Evolutionary conservation across 2,329 filamentous ascomycete genomes (phyloP).

Genomic region (Aspergillus transmontanensis): DNA sequence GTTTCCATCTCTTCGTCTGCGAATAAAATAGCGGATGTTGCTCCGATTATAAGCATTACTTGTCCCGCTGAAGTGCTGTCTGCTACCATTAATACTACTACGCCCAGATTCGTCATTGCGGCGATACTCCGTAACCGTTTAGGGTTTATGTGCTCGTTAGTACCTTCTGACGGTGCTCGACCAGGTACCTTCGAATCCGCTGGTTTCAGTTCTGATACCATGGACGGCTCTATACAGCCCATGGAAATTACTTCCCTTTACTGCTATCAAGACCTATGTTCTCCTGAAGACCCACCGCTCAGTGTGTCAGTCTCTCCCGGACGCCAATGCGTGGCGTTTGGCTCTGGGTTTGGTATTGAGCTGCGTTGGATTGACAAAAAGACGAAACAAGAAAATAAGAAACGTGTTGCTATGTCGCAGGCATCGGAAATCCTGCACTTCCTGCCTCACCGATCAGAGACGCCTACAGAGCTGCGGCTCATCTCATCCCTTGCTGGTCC

Average conservation of each 20-base stretch:
- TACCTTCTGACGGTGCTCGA: not conserved
- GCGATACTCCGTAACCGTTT: slow-evolving; percentile 62
- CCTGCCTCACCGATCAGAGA: slow-evolving; percentile 55
- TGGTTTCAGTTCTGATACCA: not conserved
- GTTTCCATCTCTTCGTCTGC: slow-evolving; percentile 21
- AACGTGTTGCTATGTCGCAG: slow-evolving; percentile 45
- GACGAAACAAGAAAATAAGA: slow-evolving; percentile 42
- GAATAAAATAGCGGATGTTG: slow-evolving; percentile 36
- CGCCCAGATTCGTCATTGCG: slow-evolving; percentile 57
- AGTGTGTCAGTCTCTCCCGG: slow-evolving; percentile 68
- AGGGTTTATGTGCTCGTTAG: slow-evolving; percentile 63
- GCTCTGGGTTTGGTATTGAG: slow-evolving; percentile 64
- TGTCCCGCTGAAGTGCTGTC: slow-evolving; percentile 61
- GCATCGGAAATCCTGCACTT: slow-evolving; percentile 56
- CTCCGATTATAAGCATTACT: slow-evolving; percentile 55
- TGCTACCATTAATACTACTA: slow-evolving; percentile 65
- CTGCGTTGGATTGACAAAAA: slow-evolving; percentile 61
- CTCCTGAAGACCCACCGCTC: slow-evolving; percentile 63
- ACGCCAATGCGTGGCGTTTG: slow-evolving; percentile 66
- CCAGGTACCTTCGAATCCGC: not conserved
- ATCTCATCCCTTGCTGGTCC: slow-evolving; percentile 62
- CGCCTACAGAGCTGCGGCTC: slow-evolving; percentile 60
- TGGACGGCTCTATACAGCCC: slow-evolving; percentile 22
- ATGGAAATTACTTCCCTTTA: slow-evolving; percentile 37
- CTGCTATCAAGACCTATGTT: slow-evolving; percentile 59